Conservation (phyloP, 441 rosid genomes). For the Francoa sonchifolia region DNA sequence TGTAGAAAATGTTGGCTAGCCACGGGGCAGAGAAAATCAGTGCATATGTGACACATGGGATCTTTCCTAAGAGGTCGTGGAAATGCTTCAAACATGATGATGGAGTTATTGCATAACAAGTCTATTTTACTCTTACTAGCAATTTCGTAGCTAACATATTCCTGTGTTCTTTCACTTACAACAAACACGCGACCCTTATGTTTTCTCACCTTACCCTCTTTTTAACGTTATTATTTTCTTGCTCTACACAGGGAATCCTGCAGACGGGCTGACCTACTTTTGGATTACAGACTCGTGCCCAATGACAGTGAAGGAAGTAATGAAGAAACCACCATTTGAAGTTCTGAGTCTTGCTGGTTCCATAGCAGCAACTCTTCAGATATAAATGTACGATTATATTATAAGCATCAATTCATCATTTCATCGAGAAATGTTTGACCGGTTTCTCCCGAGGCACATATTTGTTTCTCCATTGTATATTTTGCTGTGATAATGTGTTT, state of each 20-base stretch:
- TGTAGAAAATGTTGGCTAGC: slow-evolving; percentile 71
- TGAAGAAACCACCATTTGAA: slow-evolving; percentile 63
- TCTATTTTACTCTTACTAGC: not conserved
- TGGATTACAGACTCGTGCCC: slow-evolving; percentile 97
- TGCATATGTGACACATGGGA: slow-evolving; percentile 94
- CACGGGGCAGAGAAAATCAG: slow-evolving; percentile 86
- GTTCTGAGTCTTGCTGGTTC: slow-evolving; percentile 81
- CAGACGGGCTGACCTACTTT: slow-evolving; percentile 58
- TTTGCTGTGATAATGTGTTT: too few relatives aligned
- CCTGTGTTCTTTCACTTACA: not conserved
- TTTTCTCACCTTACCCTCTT: not conserved
- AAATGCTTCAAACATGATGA: slow-evolving; percentile 65
- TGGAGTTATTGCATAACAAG: slow-evolving; percentile 40
- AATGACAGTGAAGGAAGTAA: slow-evolving; percentile 58
- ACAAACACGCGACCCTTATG: not conserved
- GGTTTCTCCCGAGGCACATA: too few relatives aligned
- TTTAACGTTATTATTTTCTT: not conserved
- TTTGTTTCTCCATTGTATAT: too few relatives aligned
- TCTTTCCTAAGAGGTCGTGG: slow-evolving; percentile 89
- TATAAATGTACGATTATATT: too few relatives aligned
- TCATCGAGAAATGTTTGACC: too few relatives aligned
- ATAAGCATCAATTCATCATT: too few relatives aligned
- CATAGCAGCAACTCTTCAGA: slow-evolving; percentile 78
- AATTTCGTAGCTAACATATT: not conserved
- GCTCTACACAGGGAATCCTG: slow-evolving; percentile 45